phyloP scores from a whole-genome alignment of 345 rosid genomes.

The Anastatica hierochuntica region DNA sequence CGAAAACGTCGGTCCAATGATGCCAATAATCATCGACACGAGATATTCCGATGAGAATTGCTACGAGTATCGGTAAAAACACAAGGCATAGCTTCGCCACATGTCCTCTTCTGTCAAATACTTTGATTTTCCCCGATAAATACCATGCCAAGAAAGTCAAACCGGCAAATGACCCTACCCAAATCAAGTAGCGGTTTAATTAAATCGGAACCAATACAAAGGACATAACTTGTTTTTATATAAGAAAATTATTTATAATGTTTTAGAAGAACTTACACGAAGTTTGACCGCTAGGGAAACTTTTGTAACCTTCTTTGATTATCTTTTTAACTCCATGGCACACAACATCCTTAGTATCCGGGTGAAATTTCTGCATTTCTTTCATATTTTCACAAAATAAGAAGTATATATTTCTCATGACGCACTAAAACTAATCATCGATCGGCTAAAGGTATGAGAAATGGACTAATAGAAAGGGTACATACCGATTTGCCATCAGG shows the following conservation, averaged over 20 bases:
- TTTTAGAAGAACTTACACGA: constrained; percentile 32
- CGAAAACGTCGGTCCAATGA: constrained; percentile 65
- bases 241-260: too few species aligned
- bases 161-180: constrained; percentile 69
- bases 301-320: constrained; percentile 64
- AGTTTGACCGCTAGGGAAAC: constrained; percentile 67
- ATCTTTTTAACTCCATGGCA: constrained; percentile 36
- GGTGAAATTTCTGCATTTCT: constrained; percentile 37
- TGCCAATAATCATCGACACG: constrained; percentile 68
- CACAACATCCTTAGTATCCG: constrained; percentile 30
- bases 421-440: too few species aligned
- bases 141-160: constrained; percentile 51
- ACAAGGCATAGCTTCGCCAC: constrained; percentile 43
- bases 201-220: not conserved
- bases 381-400: not conserved
- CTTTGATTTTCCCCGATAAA: constrained; percentile 52
- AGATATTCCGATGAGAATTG: constrained; percentile 44
- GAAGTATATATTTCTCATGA: not conserved
- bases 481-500: constrained; percentile 32
- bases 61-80: constrained; percentile 41
- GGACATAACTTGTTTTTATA: not conserved
- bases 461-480: not conserved
- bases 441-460: not conserved
- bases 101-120: constrained; percentile 45
- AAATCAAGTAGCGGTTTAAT: not conserved